A percentile compares a stretch with the other conserved stretches of the same genome.
Evolutionary conservation across 768 basidiomycete species (phyloP).

Genomic region (Lentinula detonsa): DNA sequence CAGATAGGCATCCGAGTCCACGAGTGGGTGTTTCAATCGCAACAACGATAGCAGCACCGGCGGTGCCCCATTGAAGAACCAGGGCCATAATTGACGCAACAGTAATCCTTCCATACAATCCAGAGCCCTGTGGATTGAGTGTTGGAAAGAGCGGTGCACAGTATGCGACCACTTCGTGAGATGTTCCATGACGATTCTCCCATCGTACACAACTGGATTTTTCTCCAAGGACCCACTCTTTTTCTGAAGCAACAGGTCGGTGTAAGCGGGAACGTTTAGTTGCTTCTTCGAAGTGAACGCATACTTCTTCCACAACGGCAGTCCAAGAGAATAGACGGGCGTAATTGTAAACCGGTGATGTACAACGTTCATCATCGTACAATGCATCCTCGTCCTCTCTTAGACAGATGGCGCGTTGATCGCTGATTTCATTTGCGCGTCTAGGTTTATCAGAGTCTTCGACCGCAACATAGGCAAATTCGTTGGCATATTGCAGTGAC

Average conservation of each 20-base stretch:
- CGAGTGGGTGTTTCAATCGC: slow-evolving; percentile 24
- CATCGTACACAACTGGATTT: background rate
- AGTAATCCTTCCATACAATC: slow-evolving; percentile 16
- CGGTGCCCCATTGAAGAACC: slow-evolving; percentile 25
- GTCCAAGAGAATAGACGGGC: slow-evolving; percentile 14
- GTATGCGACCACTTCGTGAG: slow-evolving; percentile 14
- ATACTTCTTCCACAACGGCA: slow-evolving; percentile 12
- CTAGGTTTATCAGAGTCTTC: slow-evolving; percentile 5
- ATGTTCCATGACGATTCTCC: slow-evolving; percentile 14
- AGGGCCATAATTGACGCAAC: slow-evolving; percentile 22
- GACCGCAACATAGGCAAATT: slow-evolving; percentile 15
- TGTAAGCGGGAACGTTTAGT: slow-evolving; percentile 5
- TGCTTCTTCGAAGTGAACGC: slow-evolving; percentile 5
- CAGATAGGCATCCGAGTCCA: slow-evolving; percentile 28
- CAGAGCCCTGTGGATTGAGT: slow-evolving; percentile 14
- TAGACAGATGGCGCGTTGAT: slow-evolving; percentile 1
- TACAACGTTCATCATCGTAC: slow-evolving; percentile 12
- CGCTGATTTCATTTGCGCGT: slow-evolving; percentile 3
- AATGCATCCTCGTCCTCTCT: background rate
- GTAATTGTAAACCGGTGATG: slow-evolving; percentile 18
- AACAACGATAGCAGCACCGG: slow-evolving; percentile 20
- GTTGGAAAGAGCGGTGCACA: slow-evolving; percentile 8
- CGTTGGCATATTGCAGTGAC: slow-evolving; percentile 23
- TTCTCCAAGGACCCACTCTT: slow-evolving; percentile 1
- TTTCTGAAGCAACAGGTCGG: slow-evolving; percentile 8